Base-by-base conservation (phyloP, 257 asterid species). In the Dorcoceras hygrometricum region DNA sequence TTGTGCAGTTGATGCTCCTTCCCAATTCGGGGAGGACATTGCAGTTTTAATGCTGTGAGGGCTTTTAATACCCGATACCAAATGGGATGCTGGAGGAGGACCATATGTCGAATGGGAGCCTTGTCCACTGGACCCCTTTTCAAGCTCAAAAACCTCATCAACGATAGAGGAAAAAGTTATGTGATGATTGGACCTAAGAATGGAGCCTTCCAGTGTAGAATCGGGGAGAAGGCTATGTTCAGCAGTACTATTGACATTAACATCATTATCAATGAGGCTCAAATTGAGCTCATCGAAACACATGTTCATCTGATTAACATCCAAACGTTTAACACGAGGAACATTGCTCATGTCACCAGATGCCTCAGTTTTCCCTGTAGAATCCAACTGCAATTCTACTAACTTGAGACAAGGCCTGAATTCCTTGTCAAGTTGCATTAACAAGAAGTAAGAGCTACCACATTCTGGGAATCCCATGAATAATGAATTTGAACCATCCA, bases 381-480 rank as follows among this genome's bases (percentile, higher is more conserved):
- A 76, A 77, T 89, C 96, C 66, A 69, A 62, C 74, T 83, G 89
- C 65, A 86, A 84, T 85, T 94, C 99, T 43, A 94, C 77, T 78
- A 94, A 80, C 82, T 86, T 88, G 72, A 90, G 89, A 68, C 87
- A 77, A 69, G 96, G 98, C 74, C 77, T 94, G 84, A 94, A 90
- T 73, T 90, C 96, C 78, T 76, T 82, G 75, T 90, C 99, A 54
- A 94, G 95, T 76, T 90, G 96, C 96, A 94, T 84, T 75, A 89
- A 79, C 85, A 94, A 80, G 79, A 78, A 84, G 79, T 90, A 94
- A 62, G 90, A 84, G 76, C 89, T 79, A 69, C 99, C 97, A 78
- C 95, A 85, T 71, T 94, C 96, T 8, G 99, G 98, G 79, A 94
- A 90, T 66, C 98, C 95, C 95, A 90, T 85, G 66, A 94, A 80